Evolutionary conservation across 1,284 basidiomycete species (phyloP), one percentile per base, ranked within the genome.

Genomic region (Leccinum cinnamomeum): DNA sequence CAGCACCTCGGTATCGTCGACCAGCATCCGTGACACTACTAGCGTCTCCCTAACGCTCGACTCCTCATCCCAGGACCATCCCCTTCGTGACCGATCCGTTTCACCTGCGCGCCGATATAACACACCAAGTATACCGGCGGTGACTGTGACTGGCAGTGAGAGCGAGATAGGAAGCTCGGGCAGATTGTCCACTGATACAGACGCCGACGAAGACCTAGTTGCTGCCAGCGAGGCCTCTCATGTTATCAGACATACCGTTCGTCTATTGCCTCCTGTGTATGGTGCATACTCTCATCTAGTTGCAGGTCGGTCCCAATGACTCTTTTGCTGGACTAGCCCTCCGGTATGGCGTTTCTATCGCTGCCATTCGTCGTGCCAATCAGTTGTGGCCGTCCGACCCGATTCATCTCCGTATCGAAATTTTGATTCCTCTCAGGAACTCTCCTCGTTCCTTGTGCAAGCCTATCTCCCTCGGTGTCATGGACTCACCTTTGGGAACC

Each of bases 341-440:
- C 53, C 90, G 89, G 67, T 97, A 97, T 73, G 93, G 92, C 3
- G 89, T 95, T 60, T 84, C 88, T 8, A 79, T 96, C 56, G 82
- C 91, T 12, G 88, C 90, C n/a, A 81, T 98, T 12, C 88, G 94
- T 54, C 84, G 87, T 67, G 88, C 87, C 48, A 98, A 98, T 76
- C 92, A 95, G 65, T 80, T 98, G 5, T 97, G 95, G 95, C 77
- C 92, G 1, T 90, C 91, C 14, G 95, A 97, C 73, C 84, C 92
- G 0, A 90, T 98, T 56, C 92, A 96, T 75, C 82, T 95, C 39
- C 89, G 94, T 46, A 88, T 88, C 50, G 81, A 87, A 7, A 84
- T 98, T 51, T 89, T 91, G 70, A 90, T 97, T 62, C 94, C 95
- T 2, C 64, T 59, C 2, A 65, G 66, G 14, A 53, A 70, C 14